These are phyloP conservation scores for Tubosaeta sp. DNA, from an alignment of 768 basidiomycete species.

Conservation along the genomic window DNA sequence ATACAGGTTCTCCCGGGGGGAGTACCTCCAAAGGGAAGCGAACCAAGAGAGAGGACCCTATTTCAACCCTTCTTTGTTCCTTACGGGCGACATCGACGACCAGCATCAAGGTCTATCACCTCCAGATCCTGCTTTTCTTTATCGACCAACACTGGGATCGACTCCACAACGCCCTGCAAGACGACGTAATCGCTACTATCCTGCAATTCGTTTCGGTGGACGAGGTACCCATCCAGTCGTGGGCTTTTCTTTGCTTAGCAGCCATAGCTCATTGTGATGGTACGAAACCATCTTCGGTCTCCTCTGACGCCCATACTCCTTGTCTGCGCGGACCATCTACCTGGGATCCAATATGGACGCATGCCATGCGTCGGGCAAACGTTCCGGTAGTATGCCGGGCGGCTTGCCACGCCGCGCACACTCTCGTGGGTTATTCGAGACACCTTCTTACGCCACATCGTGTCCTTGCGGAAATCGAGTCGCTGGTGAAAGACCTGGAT, in stretches of 20 bases:
- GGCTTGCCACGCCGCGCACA: constrained; percentile 66
- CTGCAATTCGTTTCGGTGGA: constrained; percentile 60
- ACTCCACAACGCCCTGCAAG: constrained; percentile 56
- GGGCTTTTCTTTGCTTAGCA: constrained; percentile 80
- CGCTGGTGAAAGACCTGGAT: constrained; percentile 75
- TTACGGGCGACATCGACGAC: constrained; percentile 35
- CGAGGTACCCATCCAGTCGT: constrained; percentile 67
- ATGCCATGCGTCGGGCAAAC: constrained; percentile 70
- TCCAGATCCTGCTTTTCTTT: constrained; percentile 84
- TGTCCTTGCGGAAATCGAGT: constrained; percentile 70
- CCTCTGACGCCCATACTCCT: background rate
- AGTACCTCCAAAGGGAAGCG: constrained; percentile 44
- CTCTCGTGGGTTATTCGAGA: constrained; percentile 44
- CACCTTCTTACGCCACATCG: constrained; percentile 50
- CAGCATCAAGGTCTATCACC: constrained; percentile 42
- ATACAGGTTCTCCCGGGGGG: constrained; percentile 34
- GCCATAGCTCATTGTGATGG: constrained; percentile 58
- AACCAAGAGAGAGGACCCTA: constrained; percentile 52
- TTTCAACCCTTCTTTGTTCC: constrained; percentile 49
- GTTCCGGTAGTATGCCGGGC: constrained; percentile 69
- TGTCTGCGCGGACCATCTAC: constrained; percentile 25
- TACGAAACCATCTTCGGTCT: constrained; percentile 1
- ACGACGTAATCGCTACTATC: constrained; percentile 51
- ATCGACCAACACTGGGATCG: constrained; percentile 71
- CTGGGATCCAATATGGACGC: constrained; percentile 85